Conservation (phyloP, 2,329 filamentous ascomycete species). For the Pleoardoris graminearum region DNA sequence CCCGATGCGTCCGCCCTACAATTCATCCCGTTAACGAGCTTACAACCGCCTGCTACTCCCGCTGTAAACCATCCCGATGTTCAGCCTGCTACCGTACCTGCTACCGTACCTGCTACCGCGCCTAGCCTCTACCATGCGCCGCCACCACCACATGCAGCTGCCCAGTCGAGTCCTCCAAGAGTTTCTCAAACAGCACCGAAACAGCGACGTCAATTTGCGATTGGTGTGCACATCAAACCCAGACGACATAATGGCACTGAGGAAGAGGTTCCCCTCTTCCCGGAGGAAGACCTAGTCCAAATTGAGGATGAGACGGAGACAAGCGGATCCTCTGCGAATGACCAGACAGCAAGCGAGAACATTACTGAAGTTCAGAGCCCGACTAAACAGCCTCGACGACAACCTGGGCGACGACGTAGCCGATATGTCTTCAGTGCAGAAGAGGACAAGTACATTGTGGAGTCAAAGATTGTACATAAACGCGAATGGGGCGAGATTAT, state of each 20-base stretch:
- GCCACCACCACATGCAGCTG: constrained; percentile 9
- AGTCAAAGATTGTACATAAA: constrained; percentile 30
- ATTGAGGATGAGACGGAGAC: neutral
- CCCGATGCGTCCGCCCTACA: constrained; percentile 13
- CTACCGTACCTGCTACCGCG: constrained; percentile 30
- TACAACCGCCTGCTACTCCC: constrained; percentile 11
- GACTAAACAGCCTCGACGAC: neutral
- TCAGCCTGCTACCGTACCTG: constrained; percentile 30
- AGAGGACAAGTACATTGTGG: constrained; percentile 44
- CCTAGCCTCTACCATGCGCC: constrained; percentile 36
- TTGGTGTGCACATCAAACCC: neutral
- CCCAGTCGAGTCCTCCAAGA: constrained; percentile 20
- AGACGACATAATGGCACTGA: neutral
- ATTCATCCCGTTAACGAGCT: constrained; percentile 4
- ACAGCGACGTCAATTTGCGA: constrained; percentile 1
- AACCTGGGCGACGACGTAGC: neutral
- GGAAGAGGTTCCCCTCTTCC: neutral
- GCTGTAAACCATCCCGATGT: constrained; percentile 13
- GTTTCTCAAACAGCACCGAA: neutral
- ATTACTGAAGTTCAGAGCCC: neutral
- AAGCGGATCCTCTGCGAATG: neutral
- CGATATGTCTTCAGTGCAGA: constrained; percentile 35
- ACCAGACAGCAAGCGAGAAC: neutral
- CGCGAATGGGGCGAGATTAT: constrained; percentile 30
- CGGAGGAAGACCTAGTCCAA: neutral